Evolutionary conservation across 306 rosid genomes (phyloP), one percentile per base, ranked within the genome.

Genomic region (Vicia villosa): DNA sequence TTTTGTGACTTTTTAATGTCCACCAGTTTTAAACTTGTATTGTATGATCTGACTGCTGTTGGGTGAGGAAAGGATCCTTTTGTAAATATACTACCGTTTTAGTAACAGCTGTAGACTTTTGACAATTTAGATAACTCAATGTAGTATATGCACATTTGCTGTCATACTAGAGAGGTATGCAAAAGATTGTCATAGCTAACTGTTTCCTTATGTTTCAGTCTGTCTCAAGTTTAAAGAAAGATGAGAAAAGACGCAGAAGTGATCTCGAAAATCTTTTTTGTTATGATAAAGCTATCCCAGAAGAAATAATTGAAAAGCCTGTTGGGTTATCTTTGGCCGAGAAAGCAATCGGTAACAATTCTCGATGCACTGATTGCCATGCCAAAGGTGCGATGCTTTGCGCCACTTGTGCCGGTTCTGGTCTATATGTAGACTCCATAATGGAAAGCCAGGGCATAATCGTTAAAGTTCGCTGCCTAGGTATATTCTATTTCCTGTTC

Each of bases 331-430:
- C 88, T 58, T 66, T 91, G 83, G 85, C 85, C 2, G 96, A 87
- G 70, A 94, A 87, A 68, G 65, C 49, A 32, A 89, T 86, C 11
- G 91, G 99, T 66, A 81, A 80, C 56, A 91, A 91, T 73, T 47
- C 64, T 8, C 74, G 85, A 67, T 94, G 99, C 82, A 8, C 74
- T 16, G 96, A 80, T 72, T 89, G 99, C 63, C 72, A 87, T 50
- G 91, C 96, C 30, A 94, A 91, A 84, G 99, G 99, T 45, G 97
- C 91, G 6, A 83, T 91, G 62, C 97, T 94, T 75, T 95, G 99
- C 61, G 41, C 86, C 66, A 95, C 99, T 66, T 95, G 99, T 82
- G 82, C 92, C 10, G 99, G 97, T 70, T 89, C 95, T 36, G 99
- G 99, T 76, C 86, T 91, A 74, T 95, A 95, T 13, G 83, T 93